phyloP scores from a whole-genome alignment of 352 stramenopile genomes.

The Phytophthora litchii region DNA sequence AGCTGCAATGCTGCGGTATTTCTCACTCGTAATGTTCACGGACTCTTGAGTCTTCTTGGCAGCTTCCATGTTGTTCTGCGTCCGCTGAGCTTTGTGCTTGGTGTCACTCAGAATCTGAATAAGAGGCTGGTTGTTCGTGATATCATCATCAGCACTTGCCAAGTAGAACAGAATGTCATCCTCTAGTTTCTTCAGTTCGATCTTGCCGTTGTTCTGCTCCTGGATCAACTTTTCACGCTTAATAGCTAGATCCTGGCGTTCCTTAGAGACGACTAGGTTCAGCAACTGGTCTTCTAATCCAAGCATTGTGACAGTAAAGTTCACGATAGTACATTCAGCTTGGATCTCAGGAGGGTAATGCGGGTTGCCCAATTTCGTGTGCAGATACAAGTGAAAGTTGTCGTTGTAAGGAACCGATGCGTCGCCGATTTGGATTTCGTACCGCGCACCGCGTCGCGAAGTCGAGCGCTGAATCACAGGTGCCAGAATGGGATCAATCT shows the following conservation, averaged over 20 bases:
- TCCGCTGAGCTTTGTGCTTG: conserved; percentile 93
- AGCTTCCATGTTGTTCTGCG: conserved; percentile 92
- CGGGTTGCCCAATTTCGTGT: conserved; percentile 95
- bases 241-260: conserved; percentile 83
- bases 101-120: conserved; percentile 96
- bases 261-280: conserved; percentile 93
- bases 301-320: conserved; percentile 94
- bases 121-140: conserved; percentile 97
- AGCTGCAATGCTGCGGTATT: conserved; percentile 94
- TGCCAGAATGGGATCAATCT: conserved; percentile 93
- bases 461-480: conserved; percentile 95
- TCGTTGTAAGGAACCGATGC: conserved; percentile 94
- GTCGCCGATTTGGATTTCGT: conserved; percentile 95
- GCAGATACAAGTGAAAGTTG: conserved; percentile 93
- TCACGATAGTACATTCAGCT: conserved; percentile 94
- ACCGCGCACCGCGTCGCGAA: conserved; percentile 91
- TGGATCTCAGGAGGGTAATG: conserved; percentile 96
- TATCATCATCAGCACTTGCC: conserved; percentile 95
- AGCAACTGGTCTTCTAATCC: conserved; percentile 94
- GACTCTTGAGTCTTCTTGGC: conserved; percentile 93
- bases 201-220: conserved; percentile 96
- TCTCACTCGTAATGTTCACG: conserved; percentile 95
- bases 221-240: conserved; percentile 93
- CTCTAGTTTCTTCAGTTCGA: conserved; percentile 96
- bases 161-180: conserved; percentile 95